These are phyloP conservation scores for Mucor indicus DNA, from an alignment of 371 early-diverging fungal species.

Conservation along the genomic window DNA sequence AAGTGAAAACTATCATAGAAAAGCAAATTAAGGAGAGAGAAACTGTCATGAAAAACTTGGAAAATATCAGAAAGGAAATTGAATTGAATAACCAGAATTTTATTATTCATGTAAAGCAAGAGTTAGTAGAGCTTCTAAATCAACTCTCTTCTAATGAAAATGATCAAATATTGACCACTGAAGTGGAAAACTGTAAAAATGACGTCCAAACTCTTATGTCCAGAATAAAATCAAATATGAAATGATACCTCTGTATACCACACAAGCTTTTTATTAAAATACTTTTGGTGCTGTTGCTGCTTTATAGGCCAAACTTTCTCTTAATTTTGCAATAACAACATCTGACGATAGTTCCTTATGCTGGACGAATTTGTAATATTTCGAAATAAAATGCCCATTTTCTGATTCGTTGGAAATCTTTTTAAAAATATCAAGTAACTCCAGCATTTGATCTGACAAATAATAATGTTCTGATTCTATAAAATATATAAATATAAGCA, in stretches of 20 bases:
- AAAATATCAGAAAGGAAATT: slow-evolving; percentile 9
- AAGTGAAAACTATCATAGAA: slow-evolving; percentile 11
- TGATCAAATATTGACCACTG: slow-evolving; percentile 1
- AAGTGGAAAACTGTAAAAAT: slow-evolving; percentile 22
- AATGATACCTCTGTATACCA: too few species aligned
- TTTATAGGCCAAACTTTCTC: slow-evolving; percentile 14
- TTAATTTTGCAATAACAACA: slow-evolving; percentile 4
- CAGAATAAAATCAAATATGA: slow-evolving; percentile 24
- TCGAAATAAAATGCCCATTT: not conserved
- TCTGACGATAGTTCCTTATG: not conserved
- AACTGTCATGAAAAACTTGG: not conserved
- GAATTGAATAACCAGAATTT: slow-evolving; percentile 11
- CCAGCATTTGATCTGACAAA: not conserved
- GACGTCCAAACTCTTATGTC: slow-evolving; percentile 23
- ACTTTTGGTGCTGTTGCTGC: slow-evolving; percentile 7
- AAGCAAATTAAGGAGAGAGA: slow-evolving; percentile 18
- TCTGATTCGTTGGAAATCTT: not conserved
- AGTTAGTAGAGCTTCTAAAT: slow-evolving; percentile 3
- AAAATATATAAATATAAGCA: not conserved
- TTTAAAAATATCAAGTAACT: slow-evolving; percentile 5
- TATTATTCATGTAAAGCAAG: slow-evolving; percentile 7
- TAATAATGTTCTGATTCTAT: slow-evolving; percentile 5
- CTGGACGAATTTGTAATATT: slow-evolving; percentile 12
- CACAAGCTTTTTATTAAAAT: too few species aligned
- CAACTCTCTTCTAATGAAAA: not conserved